phyloP scores from a whole-genome alignment of 257 asterid genomes.

The Solanum dulcamara region DNA sequence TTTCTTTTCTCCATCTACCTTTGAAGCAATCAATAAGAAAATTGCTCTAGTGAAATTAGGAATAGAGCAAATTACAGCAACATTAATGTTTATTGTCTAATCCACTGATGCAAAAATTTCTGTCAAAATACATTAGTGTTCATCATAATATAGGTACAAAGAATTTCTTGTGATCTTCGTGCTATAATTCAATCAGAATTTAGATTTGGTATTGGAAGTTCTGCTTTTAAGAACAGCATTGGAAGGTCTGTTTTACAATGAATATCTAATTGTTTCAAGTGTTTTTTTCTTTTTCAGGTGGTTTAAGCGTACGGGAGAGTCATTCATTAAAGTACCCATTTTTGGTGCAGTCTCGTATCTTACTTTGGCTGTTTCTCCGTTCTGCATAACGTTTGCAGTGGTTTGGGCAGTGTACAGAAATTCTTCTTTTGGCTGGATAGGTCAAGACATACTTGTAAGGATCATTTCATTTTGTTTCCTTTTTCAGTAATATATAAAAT shows the following conservation, averaged over 20 bases:
- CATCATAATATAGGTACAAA: background rate
- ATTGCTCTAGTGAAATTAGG: no score
- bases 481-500: background rate
- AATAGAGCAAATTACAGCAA: no score
- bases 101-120: background rate
- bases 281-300: constrained; percentile 17
- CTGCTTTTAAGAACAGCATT: background rate
- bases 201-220: background rate
- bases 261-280: background rate
- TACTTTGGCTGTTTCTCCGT: constrained; percentile 73
- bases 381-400: constrained; percentile 74
- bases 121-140: background rate
- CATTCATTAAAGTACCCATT: constrained; percentile 36
- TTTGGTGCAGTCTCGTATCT: constrained; percentile 60
- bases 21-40: no score
- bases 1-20: no score
- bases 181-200: background rate
- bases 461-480: background rate
- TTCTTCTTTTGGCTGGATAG: constrained; percentile 76
- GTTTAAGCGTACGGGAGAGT: constrained; percentile 29
- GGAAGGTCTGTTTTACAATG: background rate
- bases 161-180: background rate
- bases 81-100: no score
- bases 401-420: constrained; percentile 71
- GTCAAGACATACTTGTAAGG: constrained; percentile 80